Conservation (phyloP, 169 alveolate genomes). For the Plasmodium ovale region DNA sequence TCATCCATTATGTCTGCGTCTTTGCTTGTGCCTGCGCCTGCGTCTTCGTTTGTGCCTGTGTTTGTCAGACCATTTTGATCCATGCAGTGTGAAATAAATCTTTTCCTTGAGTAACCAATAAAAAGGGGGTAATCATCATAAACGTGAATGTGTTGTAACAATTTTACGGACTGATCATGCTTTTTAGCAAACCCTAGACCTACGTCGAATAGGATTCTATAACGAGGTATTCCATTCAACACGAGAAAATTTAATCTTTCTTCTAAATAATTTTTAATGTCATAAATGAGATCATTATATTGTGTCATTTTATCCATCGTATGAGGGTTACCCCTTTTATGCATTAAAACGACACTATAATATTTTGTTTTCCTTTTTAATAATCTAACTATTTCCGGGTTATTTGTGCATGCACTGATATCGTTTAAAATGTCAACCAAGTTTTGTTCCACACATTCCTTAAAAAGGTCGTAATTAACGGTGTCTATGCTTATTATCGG, state of each 20-base stretch:
- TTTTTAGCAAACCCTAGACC: conserved; percentile 73
- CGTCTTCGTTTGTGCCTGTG: not conserved
- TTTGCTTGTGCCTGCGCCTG: too few relatives aligned
- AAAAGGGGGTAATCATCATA: conserved; percentile 71
- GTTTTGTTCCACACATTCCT: conserved; percentile 45
- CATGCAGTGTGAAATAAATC: conserved; percentile 61
- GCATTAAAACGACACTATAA: conserved; percentile 67
- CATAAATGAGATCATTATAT: conserved; percentile 45
- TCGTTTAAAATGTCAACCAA: conserved; percentile 63
- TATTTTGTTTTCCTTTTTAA: conserved; percentile 44
- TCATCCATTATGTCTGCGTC: too few relatives aligned
- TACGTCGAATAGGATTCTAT: conserved; percentile 45
- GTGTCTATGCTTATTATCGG: conserved; percentile 70
- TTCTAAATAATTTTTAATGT: conserved; percentile 55
- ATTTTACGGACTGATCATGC: conserved; percentile 58
- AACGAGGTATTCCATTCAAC: conserved; percentile 71
- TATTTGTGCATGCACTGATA: conserved; percentile 61
- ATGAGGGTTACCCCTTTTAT: conserved; percentile 72
- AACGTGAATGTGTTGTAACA: conserved; percentile 58
- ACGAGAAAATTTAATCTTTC: conserved; percentile 50
- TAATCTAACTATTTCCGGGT: conserved; percentile 52
- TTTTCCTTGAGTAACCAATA: conserved; percentile 72
- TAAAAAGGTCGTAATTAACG: conserved; percentile 41
- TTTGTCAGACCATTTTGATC: not conserved
- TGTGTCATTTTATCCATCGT: conserved; percentile 69